Percentiles rank a stretch among this genome's conserved stretches.
Evolutionary conservation across 306 rosid species (phyloP).

Genomic region (Senna tora): DNA sequence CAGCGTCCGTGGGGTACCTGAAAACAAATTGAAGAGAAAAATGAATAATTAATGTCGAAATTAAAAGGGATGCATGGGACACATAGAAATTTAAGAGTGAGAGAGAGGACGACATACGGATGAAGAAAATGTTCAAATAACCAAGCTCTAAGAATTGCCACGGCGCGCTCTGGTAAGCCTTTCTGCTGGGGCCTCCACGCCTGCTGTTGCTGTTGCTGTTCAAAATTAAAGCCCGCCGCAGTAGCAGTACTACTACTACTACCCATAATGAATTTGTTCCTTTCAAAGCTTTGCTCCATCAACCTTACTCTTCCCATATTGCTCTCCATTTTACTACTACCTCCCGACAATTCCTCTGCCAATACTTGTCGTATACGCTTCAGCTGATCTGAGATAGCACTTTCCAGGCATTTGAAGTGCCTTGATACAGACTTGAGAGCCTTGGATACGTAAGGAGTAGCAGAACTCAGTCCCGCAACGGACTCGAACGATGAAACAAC

Average conservation of each 20-base stretch:
- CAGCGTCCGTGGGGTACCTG: conserved; percentile 98
- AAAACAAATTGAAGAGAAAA: conserved; percentile 31
- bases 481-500: conserved; percentile 85
- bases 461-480: conserved; percentile 76
- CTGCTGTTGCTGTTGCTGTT: conserved; percentile 69
- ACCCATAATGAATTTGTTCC: conserved; percentile 56
- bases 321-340: conserved; percentile 43
- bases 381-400: conserved; percentile 70
- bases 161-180: conserved; percentile 93
- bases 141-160: conserved; percentile 92
- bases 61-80: background rate
- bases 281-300: conserved; percentile 65
- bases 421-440: conserved; percentile 67
- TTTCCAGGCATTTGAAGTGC: conserved; percentile 66
- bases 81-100: background rate
- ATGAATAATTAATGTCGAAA: no score
- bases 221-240: conserved; percentile 61
- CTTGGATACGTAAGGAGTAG: conserved; percentile 75
- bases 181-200: conserved; percentile 86
- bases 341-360: conserved; percentile 64
- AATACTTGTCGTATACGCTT: conserved; percentile 50
- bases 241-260: no score
- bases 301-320: conserved; percentile 48
- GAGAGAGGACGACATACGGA: conserved; percentile 69
- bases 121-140: conserved; percentile 98